Evolutionary conservation across 306 rosid genomes (phyloP).

Genomic region (Dryas octopetala): DNA sequence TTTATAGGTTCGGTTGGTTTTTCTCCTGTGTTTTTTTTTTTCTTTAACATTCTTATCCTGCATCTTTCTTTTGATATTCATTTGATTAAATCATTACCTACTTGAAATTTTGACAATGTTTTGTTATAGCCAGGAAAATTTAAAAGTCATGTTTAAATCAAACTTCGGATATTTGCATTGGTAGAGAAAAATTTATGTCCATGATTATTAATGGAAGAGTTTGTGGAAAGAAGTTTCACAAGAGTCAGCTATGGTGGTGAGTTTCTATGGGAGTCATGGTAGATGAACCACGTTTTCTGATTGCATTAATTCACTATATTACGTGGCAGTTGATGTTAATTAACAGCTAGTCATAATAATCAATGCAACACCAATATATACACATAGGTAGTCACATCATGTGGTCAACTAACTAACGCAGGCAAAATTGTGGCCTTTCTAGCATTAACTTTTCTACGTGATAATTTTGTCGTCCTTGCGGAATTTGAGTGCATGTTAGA

Average conservation of each 20-base stretch:
- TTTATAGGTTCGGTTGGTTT: not conserved
- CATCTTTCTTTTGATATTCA: not conserved
- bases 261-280: too few species aligned
- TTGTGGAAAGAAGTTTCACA: too few species aligned
- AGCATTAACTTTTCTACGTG: not conserved
- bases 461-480: not conserved
- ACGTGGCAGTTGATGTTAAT: too few species aligned
- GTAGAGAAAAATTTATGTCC: not conserved
- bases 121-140: not conserved
- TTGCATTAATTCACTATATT: too few species aligned
- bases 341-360: too few species aligned
- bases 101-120: not conserved
- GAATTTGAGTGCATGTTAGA: not conserved
- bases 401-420: too few species aligned
- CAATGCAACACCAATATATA: too few species aligned
- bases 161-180: not conserved
- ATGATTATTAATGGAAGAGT: not conserved
- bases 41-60: conserved; percentile 9
- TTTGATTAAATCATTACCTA: not conserved
- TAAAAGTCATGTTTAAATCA: not conserved
- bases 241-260: too few species aligned
- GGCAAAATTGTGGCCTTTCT: too few species aligned
- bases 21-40: conserved; percentile 10
- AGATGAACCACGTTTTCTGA: too few species aligned
- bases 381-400: too few species aligned